Evolutionary conservation across 2,329 filamentous ascomycete species (phyloP).

Genomic region (Colletotrichum camelliae): DNA sequence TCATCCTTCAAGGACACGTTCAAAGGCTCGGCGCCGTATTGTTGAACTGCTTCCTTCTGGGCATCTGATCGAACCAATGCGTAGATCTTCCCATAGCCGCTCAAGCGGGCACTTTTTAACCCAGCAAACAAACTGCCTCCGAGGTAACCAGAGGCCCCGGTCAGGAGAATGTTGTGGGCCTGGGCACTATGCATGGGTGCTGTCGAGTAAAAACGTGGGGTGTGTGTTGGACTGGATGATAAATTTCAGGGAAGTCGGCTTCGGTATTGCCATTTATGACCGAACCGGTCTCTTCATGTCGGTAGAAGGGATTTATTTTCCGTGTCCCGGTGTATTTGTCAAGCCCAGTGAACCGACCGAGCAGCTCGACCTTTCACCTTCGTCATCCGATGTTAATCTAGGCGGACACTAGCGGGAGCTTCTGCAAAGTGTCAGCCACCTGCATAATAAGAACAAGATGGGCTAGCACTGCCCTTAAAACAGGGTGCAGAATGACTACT

Average conservation of each 20-base stretch:
- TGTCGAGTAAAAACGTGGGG: not conserved
- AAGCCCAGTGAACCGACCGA: not conserved
- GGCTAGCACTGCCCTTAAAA: too few species aligned
- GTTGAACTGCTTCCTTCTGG: not conserved
- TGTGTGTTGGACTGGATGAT: not conserved
- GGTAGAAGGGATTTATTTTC: not conserved
- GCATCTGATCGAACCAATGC: not conserved
- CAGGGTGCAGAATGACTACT: too few species aligned
- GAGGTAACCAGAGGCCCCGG: not conserved
- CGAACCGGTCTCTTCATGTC: not conserved
- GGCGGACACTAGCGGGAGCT: not conserved
- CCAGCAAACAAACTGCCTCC: not conserved
- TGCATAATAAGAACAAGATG: not conserved
- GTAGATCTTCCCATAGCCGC: not conserved
- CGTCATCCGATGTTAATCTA: not conserved
- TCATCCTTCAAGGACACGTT: not conserved
- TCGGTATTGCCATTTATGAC: not conserved
- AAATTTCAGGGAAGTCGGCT: not conserved
- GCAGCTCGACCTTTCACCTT: not conserved
- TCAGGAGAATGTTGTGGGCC: not conserved
- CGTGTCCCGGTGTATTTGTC: not conserved
- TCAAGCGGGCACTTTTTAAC: not conserved
- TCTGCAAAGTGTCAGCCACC: not conserved
- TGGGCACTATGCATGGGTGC: not conserved
- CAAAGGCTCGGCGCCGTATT: not conserved